These are phyloP conservation scores for Boletus rubropictus DNA, from an alignment of 768 basidiomycete genomes.

Conservation along the genomic window DNA sequence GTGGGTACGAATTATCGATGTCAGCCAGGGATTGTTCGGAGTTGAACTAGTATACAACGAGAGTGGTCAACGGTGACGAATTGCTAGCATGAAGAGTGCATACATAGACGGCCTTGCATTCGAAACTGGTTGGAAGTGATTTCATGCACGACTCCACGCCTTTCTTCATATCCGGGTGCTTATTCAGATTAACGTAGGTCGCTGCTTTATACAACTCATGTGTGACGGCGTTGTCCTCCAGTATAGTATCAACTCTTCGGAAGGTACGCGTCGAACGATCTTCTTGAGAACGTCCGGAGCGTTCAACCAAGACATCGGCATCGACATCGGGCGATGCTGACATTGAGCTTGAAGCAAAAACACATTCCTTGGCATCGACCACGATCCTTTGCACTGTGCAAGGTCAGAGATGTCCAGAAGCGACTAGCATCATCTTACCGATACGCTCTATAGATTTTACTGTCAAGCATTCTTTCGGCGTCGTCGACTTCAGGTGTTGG, in stretches of 20 bases:
- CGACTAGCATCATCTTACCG: not conserved
- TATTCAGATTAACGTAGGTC: not conserved
- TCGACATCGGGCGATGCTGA: not conserved
- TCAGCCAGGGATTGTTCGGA: slow-evolving; percentile 1
- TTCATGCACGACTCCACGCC: slow-evolving; percentile 8
- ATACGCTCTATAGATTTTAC: slow-evolving; percentile 7
- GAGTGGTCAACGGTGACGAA: not conserved
- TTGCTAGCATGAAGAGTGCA: not conserved
- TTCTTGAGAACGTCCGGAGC: not conserved
- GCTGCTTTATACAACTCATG: slow-evolving; percentile 14
- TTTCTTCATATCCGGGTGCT: slow-evolving; percentile 6
- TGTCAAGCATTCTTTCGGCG: not conserved
- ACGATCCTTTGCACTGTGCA: slow-evolving; percentile 7
- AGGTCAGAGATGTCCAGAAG: not conserved
- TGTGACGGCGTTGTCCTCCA: not conserved
- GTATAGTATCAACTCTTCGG: not conserved
- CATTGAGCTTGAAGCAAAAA: not conserved
- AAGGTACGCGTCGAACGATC: not conserved
- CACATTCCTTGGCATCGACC: slow-evolving; percentile 4
- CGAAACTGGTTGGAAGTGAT: slow-evolving; percentile 3
- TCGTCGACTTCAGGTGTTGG: not conserved
- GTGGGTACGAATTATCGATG: not conserved
- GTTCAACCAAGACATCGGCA: not conserved
- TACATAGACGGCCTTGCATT: slow-evolving; percentile 10
- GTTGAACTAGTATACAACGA: slow-evolving; percentile 11